These are phyloP conservation scores for Coniochaeta pulveracea DNA, from an alignment of 2,329 filamentous ascomycete genomes.

Conservation along the genomic window DNA sequence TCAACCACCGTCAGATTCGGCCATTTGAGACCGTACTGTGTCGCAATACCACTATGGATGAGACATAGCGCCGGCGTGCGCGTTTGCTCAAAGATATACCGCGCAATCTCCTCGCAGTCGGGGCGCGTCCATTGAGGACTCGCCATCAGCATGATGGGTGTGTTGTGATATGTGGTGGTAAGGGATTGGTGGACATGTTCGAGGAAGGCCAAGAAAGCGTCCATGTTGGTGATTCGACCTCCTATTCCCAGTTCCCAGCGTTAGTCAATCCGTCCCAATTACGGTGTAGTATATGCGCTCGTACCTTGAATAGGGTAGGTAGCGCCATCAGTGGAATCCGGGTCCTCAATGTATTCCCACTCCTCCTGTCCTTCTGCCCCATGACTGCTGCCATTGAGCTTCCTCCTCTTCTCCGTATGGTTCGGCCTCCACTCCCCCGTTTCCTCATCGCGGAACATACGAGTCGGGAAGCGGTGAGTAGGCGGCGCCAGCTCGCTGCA, in stretches of 20 bases:
- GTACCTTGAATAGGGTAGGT: constrained; percentile 68
- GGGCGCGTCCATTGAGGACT: constrained; percentile 84
- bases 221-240: constrained; percentile 81
- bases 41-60: constrained; percentile 79
- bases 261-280: neutral
- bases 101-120: constrained; percentile 77
- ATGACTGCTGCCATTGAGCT: constrained; percentile 15
- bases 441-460: constrained; percentile 84
- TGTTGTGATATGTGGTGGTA: constrained; percentile 90
- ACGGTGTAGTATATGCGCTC: neutral
- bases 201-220: constrained; percentile 85
- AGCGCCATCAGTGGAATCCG: constrained; percentile 76
- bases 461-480: constrained; percentile 74
- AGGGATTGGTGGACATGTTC: constrained; percentile 84
- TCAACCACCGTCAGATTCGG: constrained; percentile 79
- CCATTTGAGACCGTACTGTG: constrained; percentile 70
- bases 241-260: constrained; percentile 25
- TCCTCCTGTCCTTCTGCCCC: constrained; percentile 43
- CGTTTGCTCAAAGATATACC: constrained; percentile 96
- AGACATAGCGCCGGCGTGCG: constrained; percentile 86
- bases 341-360: constrained; percentile 75
- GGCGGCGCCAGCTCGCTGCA: constrained; percentile 86
- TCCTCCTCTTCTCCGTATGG: constrained; percentile 58
- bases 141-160: constrained; percentile 80
- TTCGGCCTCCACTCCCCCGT: constrained; percentile 68